Conservation (phyloP, 208 protist species). For the Hexamita inflata region DNA sequence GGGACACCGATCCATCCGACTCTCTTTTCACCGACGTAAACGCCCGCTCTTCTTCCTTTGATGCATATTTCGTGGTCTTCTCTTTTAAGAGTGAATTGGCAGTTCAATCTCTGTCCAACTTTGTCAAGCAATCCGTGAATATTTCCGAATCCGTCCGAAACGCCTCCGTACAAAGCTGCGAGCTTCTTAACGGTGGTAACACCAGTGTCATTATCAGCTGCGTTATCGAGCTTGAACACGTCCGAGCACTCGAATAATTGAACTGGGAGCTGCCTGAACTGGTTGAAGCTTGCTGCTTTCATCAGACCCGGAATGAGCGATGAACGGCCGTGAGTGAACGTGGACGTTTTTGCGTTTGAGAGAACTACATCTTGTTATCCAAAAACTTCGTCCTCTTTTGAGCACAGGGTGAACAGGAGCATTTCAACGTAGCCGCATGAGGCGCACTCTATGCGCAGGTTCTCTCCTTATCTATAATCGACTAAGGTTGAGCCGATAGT, state of each 20-base stretch:
- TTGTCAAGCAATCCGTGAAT: slow-evolving; percentile 34
- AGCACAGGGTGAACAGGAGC: slow-evolving; percentile 64
- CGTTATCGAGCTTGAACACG: slow-evolving; percentile 64
- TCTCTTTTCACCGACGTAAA: slow-evolving; percentile 18
- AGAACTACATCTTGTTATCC: slow-evolving; percentile 59
- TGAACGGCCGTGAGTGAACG: slow-evolving; percentile 71
- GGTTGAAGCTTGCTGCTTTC: slow-evolving; percentile 72
- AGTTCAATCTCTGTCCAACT: neutral
- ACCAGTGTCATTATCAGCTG: slow-evolving; percentile 55
- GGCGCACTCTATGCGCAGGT: slow-evolving; percentile 71
- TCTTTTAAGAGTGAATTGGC: neutral
- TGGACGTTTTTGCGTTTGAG: slow-evolving; percentile 68
- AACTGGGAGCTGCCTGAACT: slow-evolving; percentile 68
- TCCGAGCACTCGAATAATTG: slow-evolving; percentile 83
- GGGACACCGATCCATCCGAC: slow-evolving; percentile 41
- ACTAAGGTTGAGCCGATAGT: slow-evolving; percentile 67
- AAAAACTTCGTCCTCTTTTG: slow-evolving; percentile 37
- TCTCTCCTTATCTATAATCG: slow-evolving; percentile 70
- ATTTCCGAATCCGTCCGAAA: slow-evolving; percentile 51
- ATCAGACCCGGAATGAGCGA: slow-evolving; percentile 78
- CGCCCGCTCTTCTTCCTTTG: slow-evolving; percentile 17
- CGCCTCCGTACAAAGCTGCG: slow-evolving; percentile 53
- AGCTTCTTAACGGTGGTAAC: slow-evolving; percentile 65
- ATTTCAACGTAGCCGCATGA: slow-evolving; percentile 78
- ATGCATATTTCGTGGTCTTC: slow-evolving; percentile 21